A percentile compares a stretch with the other conserved stretches of the same genome.
Conservation (phyloP, 257 asterid genomes). For the Mitragyna speciosa region DNA sequence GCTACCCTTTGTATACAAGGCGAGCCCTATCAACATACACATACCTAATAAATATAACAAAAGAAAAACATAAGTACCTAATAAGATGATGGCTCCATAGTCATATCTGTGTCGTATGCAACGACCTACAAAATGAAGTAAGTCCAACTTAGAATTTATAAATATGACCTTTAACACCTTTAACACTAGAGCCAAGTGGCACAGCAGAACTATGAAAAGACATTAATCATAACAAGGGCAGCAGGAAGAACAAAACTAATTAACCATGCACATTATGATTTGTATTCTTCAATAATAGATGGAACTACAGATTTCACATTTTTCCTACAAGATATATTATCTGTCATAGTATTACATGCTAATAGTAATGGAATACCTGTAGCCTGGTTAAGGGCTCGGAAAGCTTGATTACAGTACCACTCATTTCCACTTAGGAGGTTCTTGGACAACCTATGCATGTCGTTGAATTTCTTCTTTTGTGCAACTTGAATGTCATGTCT, state of each 20-base stretch:
- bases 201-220: not conserved
- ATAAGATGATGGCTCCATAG: constrained; percentile 88
- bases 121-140: constrained; percentile 58
- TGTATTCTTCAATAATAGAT: not conserved
- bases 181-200: not conserved
- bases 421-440: constrained; percentile 82
- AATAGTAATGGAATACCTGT: constrained; percentile 50
- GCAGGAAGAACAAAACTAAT: not conserved
- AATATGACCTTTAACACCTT: not conserved
- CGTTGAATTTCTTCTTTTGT: constrained; percentile 89
- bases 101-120: constrained; percentile 94
- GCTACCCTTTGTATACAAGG: not conserved
- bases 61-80: constrained; percentile 55
- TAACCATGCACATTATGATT: not conserved
- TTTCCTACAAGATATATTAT: not conserved
- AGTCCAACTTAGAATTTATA: not conserved
- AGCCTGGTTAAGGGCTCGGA: constrained; percentile 98
- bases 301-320: not conserved
- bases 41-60: not conserved
- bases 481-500: constrained; percentile 78
- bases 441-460: constrained; percentile 63
- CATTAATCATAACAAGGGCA: not conserved
- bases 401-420: constrained; percentile 98
- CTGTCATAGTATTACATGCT: not conserved
- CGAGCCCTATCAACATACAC: not conserved